A percentile compares a stretch with the other conserved stretches of the same genome.
These are phyloP conservation scores for Immersiporthe knoxdaviesiana DNA, from an alignment of 2,329 filamentous ascomycete species.

Conservation along the genomic window DNA sequence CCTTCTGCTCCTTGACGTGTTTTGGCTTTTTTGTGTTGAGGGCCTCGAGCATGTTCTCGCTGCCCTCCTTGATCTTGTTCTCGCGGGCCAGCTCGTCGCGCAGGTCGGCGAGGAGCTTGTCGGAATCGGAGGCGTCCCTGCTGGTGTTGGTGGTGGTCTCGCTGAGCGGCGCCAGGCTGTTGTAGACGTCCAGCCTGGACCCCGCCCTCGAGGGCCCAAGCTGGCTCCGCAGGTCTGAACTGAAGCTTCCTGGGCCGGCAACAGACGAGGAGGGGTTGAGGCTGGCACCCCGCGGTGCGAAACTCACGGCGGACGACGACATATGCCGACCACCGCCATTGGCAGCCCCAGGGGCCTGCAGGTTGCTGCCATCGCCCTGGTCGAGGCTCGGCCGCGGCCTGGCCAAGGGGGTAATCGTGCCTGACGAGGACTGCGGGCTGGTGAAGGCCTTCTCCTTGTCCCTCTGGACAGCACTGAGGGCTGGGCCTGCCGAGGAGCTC, in stretches of 20 bases:
- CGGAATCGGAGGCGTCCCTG: constrained; percentile 58
- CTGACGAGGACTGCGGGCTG: constrained; percentile 44
- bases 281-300: constrained; percentile 68
- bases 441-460: constrained; percentile 52
- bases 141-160: constrained; percentile 54
- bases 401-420: constrained; percentile 42
- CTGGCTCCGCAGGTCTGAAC: constrained; percentile 78
- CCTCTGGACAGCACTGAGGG: constrained; percentile 36
- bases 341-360: constrained; percentile 50
- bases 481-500: constrained; percentile 57
- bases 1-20: constrained; percentile 84
- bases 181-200: constrained; percentile 56
- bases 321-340: constrained; percentile 54
- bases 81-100: constrained; percentile 90
- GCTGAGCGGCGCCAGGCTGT: constrained; percentile 59
- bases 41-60: constrained; percentile 96
- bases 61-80: constrained; percentile 96
- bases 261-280: constrained; percentile 66
- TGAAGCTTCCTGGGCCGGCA: constrained; percentile 79
- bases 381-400: constrained; percentile 56
- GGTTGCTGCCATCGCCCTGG: constrained; percentile 51
- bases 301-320: constrained; percentile 61
- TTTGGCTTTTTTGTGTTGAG: constrained; percentile 94
- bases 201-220: constrained; percentile 68
- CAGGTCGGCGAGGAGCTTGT: constrained; percentile 75